Base-by-base conservation (phyloP, 2,329 filamentous ascomycete species). In the Hypocreales sp. region DNA sequence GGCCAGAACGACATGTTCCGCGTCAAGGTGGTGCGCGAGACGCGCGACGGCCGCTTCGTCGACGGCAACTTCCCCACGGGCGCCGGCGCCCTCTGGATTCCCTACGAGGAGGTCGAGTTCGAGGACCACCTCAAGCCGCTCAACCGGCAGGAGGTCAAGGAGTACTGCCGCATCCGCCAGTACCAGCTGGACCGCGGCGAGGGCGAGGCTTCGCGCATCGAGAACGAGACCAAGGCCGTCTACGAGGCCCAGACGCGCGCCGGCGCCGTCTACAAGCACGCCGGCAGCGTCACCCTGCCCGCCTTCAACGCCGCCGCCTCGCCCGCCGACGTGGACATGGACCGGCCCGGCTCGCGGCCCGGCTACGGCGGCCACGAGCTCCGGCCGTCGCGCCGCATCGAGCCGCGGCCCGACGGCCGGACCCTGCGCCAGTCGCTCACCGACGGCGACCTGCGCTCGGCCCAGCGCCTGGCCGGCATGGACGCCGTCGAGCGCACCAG, bases 1-100 rank as follows among this genome's bases (percentile, higher is more conserved):
- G 68, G 68, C 1, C 60, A 61, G 12, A 72, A 72, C 30, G 69
- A 74, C 35, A 73, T 72, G 61, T 75, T 77, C 41, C 55, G 72
- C 0, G 67, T 74, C 29, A 75, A 75, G 42, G 55, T 76, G 0
- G 60, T 69, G 1, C 56, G 65, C 5, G 60, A 72, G 38, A 75
- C 70, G 0, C 61, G 69, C 4, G 69, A 74, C 38, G 71, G 71
- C 3, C 61, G 66, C 0, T 60, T 58, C 17, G 51, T 71, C 1
- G 55, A 66, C 18, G 69, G 67, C 20, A 74, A 75, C 42, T 75
- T 72, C 29, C 72, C 72, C 0, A 46, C 47, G 3, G 70, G 69
- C 2, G 64, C 69, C 2, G 71, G 71, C 9, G 68, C 64, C 2
- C 44, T 75, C 1, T 76, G 71, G 71, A 68, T 76, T 20, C 50